Conservation (phyloP, 805 yeast genomes). For the Blastobotrys attinorum region DNA sequence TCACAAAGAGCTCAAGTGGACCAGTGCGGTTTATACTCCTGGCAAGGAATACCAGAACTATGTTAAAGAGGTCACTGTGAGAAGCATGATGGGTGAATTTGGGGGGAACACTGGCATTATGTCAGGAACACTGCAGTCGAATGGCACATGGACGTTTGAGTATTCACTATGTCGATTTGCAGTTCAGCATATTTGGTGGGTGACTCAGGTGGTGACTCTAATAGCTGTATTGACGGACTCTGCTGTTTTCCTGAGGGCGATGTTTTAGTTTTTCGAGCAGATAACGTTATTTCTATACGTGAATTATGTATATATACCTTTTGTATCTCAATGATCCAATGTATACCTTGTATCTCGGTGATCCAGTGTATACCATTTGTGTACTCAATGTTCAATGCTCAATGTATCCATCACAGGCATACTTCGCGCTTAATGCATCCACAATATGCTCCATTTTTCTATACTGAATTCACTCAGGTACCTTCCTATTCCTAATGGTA, state of each 20-base stretch:
- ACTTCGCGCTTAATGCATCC: too few relatives aligned
- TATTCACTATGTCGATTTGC: constrained; percentile 73
- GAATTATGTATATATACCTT: too few relatives aligned
- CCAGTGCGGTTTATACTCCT: constrained; percentile 1
- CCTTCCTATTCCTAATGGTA: too few relatives aligned
- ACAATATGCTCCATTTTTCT: too few relatives aligned
- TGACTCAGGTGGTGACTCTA: constrained; percentile 47
- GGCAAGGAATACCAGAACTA: constrained; percentile 3
- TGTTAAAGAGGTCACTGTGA: constrained; percentile 72
- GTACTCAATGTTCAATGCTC: too few relatives aligned
- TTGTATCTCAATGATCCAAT: too few relatives aligned
- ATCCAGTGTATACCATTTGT: too few relatives aligned
- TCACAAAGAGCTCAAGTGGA: constrained; percentile 13
- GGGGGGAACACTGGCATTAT: constrained; percentile 83
- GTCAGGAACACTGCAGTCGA: constrained; percentile 51
- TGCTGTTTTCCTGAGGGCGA: not conserved
- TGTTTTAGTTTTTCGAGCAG: too few relatives aligned
- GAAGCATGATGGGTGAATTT: constrained; percentile 95
- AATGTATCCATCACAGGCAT: too few relatives aligned
- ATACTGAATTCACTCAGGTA: too few relatives aligned
- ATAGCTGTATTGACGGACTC: constrained; percentile 15
- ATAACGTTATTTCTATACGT: too few relatives aligned
- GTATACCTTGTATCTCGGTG: too few relatives aligned
- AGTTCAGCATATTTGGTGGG: constrained; percentile 96
- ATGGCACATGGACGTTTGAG: constrained; percentile 48